Base-by-base conservation (phyloP, 768 basidiomycete species). In the Hemileccinum impolitum region DNA sequence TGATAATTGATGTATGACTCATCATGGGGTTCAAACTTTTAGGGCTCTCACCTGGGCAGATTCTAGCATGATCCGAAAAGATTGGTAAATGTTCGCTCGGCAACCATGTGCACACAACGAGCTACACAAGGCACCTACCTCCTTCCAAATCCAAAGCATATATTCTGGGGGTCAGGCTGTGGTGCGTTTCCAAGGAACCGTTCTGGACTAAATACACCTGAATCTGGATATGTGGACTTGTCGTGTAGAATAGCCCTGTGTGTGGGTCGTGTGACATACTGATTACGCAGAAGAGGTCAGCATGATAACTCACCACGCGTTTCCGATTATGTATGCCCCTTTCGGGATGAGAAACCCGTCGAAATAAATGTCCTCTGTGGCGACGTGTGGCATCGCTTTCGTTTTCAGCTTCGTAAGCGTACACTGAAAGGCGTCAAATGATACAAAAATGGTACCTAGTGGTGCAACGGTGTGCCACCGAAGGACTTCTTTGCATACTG, bases 211-310 rank as follows among this genome's bases (percentile, higher is more conserved):
- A 72, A 72, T 2, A 37, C 49, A 1, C 35, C 34, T 1, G 72
- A 70, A 39, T 70, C 59, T 7, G 64, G 59, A 47, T 73, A 72
- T 5, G 40, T 63, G 6, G 70, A 61, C 3, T 72, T 71, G 58
- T 85, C 75, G 39, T 77, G 76, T 1, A 79, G 64, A 62, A 84
- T 75, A n/a, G 63, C 66, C 81, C 82, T 82, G 45, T 35, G n/a
- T 0, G 18, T 4, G 17, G 3, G 6, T n/a, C n/a, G n/a, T n/a
- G n/a, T n/a, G n/a, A n/a, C n/a, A n/a, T n/a, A n/a, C n/a, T 41
- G 9, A 4, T 31, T 19, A n/a, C 21, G 10, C 19, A 26, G 8
- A 14, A 3, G 23, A 13, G 7, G 17, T 14, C 28, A 9, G 2
- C 6, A 30, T 0, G 1, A 42, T 12, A 62, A 62, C 72, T 39